Evolutionary conservation across 805 yeast genomes (phyloP).

Genomic region (Kuraishia piskuri): DNA sequence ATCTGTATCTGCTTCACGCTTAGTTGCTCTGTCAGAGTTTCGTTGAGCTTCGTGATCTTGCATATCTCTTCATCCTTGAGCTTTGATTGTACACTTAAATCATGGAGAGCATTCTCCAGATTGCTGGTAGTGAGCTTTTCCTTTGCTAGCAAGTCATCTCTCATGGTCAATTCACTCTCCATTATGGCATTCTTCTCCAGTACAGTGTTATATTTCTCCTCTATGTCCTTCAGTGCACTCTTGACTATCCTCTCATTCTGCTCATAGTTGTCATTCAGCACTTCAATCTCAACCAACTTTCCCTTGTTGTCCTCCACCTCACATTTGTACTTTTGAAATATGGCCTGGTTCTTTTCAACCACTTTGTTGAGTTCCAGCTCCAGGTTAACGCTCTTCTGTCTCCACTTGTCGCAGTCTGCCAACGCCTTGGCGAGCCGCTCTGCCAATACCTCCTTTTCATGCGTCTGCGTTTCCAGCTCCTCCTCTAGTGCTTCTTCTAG

Average conservation of each 20-base stretch:
- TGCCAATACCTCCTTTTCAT: constrained; percentile 16
- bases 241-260: constrained; percentile 26
- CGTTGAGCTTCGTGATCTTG: too few species aligned
- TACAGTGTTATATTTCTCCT: constrained; percentile 31
- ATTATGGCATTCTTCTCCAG: constrained; percentile 31
- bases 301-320: constrained; percentile 18
- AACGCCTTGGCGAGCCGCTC: constrained; percentile 5
- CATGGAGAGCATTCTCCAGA: background rate
- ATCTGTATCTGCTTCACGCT: background rate
- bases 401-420: background rate
- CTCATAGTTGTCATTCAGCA: constrained; percentile 32
- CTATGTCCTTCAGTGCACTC: constrained; percentile 24
- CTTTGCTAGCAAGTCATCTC: background rate
- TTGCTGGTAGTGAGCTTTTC: background rate
- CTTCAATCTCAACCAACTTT: constrained; percentile 30
- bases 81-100: too few species aligned
- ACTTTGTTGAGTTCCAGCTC: constrained; percentile 4
- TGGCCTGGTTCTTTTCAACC: constrained; percentile 4
- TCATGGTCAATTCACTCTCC: constrained; percentile 26
- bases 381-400: background rate
- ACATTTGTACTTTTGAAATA: constrained; percentile 13
- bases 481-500: constrained; percentile 35
- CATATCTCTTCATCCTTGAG: too few species aligned
- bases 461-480: constrained; percentile 24
- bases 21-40: background rate